Evolutionary conservation across 2,329 filamentous ascomycete species (phyloP).

Genomic region (Epichloe sylvatica): DNA sequence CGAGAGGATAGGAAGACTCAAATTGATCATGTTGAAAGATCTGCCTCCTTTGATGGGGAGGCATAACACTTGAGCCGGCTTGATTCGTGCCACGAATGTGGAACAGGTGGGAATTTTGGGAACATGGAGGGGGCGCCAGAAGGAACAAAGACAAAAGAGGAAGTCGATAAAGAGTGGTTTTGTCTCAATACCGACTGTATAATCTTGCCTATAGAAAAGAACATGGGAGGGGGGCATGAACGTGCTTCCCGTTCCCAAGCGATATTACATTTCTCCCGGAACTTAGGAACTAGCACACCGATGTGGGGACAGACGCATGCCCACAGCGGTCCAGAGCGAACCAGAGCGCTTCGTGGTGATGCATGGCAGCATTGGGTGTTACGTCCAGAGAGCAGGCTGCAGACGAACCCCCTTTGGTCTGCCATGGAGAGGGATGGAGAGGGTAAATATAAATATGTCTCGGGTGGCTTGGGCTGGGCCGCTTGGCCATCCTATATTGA

Average conservation of each 20-base stretch:
- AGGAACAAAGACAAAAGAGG: not conserved
- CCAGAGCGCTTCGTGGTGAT: not conserved
- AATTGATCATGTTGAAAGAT: not conserved
- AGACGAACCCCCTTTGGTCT: not conserved
- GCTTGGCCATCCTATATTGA: not conserved
- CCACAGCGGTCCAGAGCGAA: not conserved
- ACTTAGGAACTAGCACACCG: slow-evolving; percentile 1
- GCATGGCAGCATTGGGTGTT: too few relatives aligned
- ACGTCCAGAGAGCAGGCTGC: not conserved
- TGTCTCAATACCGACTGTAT: not conserved
- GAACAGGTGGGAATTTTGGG: not conserved
- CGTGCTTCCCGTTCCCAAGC: not conserved
- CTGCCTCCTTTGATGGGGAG: too few relatives aligned
- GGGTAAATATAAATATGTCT: not conserved
- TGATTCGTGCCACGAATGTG: not conserved
- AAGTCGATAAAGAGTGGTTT: not conserved
- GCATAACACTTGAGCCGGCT: not conserved
- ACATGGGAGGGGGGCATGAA: not conserved
- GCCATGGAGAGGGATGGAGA: not conserved
- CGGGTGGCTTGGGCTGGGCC: not conserved
- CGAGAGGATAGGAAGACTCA: too few relatives aligned
- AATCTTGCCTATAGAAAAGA: not conserved
- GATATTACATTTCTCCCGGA: not conserved
- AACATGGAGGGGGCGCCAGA: not conserved
- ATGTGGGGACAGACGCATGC: slow-evolving; percentile 4